These are phyloP conservation scores for Lenwebbia sp. DNA, from an alignment of 345 rosid species.

Conservation along the genomic window DNA sequence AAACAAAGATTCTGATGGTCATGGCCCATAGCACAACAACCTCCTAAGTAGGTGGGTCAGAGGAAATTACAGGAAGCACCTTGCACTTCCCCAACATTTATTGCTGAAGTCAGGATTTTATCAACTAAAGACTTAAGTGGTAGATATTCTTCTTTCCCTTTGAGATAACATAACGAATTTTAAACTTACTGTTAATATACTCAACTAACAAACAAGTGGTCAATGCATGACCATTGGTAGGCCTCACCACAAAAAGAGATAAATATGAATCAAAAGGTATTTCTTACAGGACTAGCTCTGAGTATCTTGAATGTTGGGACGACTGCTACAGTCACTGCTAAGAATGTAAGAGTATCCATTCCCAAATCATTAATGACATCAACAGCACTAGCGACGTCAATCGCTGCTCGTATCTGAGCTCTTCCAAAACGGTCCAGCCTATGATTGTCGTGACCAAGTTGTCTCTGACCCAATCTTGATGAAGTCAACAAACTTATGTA, in stretches of 20 bases:
- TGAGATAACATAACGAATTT: neutral
- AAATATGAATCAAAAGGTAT: neutral
- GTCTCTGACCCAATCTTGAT: conserved; percentile 14
- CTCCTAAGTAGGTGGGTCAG: neutral
- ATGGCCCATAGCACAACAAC: neutral
- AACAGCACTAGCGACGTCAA: conserved; percentile 70
- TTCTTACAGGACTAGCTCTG: conserved; percentile 87
- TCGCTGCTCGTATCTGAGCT: conserved; percentile 27
- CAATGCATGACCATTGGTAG: neutral
- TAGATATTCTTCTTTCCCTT: neutral
- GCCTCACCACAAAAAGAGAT: neutral
- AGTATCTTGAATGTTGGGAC: conserved; percentile 80
- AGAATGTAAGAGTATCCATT: conserved; percentile 85
- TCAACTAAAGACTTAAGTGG: neutral
- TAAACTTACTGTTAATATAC: neutral
- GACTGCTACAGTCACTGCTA: conserved; percentile 80
- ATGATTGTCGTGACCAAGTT: conserved; percentile 15
- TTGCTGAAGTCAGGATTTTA: neutral
- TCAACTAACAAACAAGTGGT: neutral
- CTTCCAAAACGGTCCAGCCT: conserved; percentile 21
- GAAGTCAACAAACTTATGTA: conserved; percentile 14
- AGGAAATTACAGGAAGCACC: neutral
- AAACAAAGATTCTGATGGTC: neutral
- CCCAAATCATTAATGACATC: conserved; percentile 97
- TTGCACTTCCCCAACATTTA: neutral